Evolutionary conservation across 2,329 filamentous ascomycete genomes (phyloP).

Genomic region (Aschersonia sp.): DNA sequence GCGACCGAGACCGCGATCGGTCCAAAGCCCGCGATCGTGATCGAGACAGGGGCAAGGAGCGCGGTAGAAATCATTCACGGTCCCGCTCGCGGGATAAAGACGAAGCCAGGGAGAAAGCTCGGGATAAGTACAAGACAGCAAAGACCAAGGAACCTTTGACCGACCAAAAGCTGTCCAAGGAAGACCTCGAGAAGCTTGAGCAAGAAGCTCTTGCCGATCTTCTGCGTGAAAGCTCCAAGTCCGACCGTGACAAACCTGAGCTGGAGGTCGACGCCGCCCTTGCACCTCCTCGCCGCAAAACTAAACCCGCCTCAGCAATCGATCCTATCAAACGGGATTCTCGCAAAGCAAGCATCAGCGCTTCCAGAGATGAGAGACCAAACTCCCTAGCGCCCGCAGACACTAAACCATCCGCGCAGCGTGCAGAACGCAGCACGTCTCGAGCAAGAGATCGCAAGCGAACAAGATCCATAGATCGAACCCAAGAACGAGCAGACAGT

Average conservation of each 20-base stretch:
- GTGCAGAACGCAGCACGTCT: slow-evolving; percentile 18
- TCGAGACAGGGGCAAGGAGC: slow-evolving; percentile 11
- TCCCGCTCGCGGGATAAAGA: slow-evolving; percentile 17
- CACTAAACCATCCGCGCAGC: slow-evolving; percentile 9
- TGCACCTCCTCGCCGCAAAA: slow-evolving; percentile 37
- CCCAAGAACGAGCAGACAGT: slow-evolving; percentile 14
- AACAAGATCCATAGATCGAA: slow-evolving; percentile 15
- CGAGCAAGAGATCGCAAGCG: slow-evolving; percentile 12
- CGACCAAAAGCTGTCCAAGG: slow-evolving; percentile 38
- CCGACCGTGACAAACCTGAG: slow-evolving; percentile 33
- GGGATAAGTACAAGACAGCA: slow-evolving; percentile 15
- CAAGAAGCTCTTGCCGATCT: slow-evolving; percentile 43
- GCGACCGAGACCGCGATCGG: slow-evolving; percentile 16
- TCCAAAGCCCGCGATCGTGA: slow-evolving; percentile 16
- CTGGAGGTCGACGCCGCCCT: slow-evolving; percentile 41
- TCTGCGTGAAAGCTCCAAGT: slow-evolving; percentile 41
- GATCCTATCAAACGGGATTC: slow-evolving; percentile 34
- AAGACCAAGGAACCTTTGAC: slow-evolving; percentile 24
- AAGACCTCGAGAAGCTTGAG: slow-evolving; percentile 42
- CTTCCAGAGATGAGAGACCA: slow-evolving; percentile 17
- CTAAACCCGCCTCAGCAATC: slow-evolving; percentile 41
- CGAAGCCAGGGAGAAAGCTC: slow-evolving; percentile 12
- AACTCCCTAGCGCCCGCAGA: slow-evolving; percentile 15
- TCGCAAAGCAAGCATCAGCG: slow-evolving; percentile 21
- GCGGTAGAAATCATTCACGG: slow-evolving; percentile 16